Evolutionary conservation across 208 protist genomes (phyloP).

Genomic region (Trypanosoma vivax): DNA sequence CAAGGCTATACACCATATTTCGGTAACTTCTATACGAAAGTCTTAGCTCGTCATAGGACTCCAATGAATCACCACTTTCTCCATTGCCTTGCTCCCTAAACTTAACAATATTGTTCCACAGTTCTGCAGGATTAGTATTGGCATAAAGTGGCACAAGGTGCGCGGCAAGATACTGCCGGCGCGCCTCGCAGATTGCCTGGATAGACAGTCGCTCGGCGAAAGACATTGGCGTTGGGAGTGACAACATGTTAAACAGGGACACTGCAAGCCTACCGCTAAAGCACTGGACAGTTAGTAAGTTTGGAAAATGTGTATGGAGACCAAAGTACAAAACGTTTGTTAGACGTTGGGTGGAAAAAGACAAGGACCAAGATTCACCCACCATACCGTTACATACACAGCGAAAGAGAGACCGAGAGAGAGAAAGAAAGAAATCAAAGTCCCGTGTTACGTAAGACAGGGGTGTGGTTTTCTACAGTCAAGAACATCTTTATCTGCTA

Average conservation of each 20-base stretch:
- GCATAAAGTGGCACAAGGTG: constrained; percentile 44
- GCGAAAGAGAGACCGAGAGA: too few relatives aligned
- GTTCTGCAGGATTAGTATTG: constrained; percentile 58
- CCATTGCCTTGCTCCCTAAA: constrained; percentile 25
- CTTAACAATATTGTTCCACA: constrained; percentile 78
- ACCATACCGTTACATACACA: too few relatives aligned
- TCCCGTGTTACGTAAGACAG: too few relatives aligned
- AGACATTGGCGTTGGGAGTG: constrained; percentile 13
- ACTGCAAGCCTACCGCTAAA: neutral
- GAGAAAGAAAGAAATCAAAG: too few relatives aligned
- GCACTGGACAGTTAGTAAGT: neutral
- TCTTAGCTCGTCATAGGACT: constrained; percentile 61
- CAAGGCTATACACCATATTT: constrained; percentile 59
- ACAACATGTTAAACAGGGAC: constrained; percentile 6
- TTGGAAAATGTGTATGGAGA: constrained; percentile 2
- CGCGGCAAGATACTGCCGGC: constrained; percentile 39
- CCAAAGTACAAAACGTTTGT: too few relatives aligned
- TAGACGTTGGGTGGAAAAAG: too few relatives aligned
- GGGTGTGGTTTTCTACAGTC: too few relatives aligned
- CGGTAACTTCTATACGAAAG: constrained; percentile 67
- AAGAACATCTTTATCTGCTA: too few relatives aligned
- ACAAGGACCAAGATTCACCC: too few relatives aligned
- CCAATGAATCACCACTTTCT: constrained; percentile 14
- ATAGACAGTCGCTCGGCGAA: constrained; percentile 21
- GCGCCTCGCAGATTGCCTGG: constrained; percentile 31